These are phyloP conservation scores for Pisolithus albus DNA, from an alignment of 768 basidiomycete species.

Conservation along the genomic window DNA sequence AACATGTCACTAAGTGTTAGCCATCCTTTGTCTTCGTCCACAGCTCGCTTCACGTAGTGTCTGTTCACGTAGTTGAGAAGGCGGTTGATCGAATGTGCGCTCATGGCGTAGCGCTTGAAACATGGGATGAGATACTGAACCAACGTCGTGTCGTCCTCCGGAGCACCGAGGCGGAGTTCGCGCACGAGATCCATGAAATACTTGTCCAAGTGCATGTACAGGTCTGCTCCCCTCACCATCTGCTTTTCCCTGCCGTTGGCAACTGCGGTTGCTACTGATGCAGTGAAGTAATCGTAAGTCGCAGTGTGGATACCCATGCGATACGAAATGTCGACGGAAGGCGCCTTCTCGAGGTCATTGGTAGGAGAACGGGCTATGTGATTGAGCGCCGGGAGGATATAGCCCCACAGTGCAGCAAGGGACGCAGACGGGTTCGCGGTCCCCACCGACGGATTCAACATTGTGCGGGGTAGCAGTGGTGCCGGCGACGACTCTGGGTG, in stretches of 20 bases:
- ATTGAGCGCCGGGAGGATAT: slow-evolving; percentile 66
- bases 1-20: slow-evolving; percentile 60
- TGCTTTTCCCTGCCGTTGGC: slow-evolving; percentile 24
- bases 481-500: slow-evolving; percentile 13
- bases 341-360: slow-evolving; percentile 53
- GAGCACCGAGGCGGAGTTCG: slow-evolving; percentile 56
- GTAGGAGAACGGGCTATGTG: slow-evolving; percentile 70
- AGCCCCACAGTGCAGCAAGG: slow-evolving; percentile 65
- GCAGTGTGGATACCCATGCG: slow-evolving; percentile 77
- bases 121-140: slow-evolving; percentile 65
- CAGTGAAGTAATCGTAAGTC: slow-evolving; percentile 74
- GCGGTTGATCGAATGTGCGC: slow-evolving; percentile 61
- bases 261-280: slow-evolving; percentile 22
- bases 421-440: slow-evolving; percentile 73
- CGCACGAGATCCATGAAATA: slow-evolving; percentile 58
- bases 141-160: slow-evolving; percentile 58
- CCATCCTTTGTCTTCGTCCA: slow-evolving; percentile 78
- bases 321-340: slow-evolving; percentile 62
- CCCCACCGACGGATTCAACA: slow-evolving; percentile 50
- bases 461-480: slow-evolving; percentile 22
- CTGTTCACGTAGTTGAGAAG: slow-evolving; percentile 67
- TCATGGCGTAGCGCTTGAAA: slow-evolving; percentile 64
- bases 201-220: slow-evolving; percentile 68
- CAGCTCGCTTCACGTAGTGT: slow-evolving; percentile 68
- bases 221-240: slow-evolving; percentile 51